phyloP scores from a whole-genome alignment of 805 yeast genomes.

The Ogataea sp. region DNA sequence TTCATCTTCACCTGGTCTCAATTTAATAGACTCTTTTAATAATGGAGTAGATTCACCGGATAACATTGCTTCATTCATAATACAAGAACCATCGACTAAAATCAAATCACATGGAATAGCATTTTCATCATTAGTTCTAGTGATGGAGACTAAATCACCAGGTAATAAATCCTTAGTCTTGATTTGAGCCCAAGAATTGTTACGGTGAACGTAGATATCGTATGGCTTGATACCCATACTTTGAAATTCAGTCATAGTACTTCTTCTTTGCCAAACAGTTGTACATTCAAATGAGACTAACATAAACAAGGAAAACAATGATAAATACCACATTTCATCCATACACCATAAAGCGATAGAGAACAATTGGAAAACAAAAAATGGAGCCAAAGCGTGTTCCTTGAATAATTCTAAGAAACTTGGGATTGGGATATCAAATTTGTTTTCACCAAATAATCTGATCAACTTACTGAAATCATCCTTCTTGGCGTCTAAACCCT shows the following conservation, averaged over 20 bases:
- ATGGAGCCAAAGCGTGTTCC: slow-evolving; percentile 98
- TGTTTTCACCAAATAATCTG: slow-evolving; percentile 74
- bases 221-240: slow-evolving; percentile 97
- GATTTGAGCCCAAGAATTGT: slow-evolving; percentile 57
- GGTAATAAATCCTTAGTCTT: slow-evolving; percentile 77
- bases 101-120: slow-evolving; percentile 93
- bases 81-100: slow-evolving; percentile 82
- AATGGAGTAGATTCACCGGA: slow-evolving; percentile 98
- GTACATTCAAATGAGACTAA: slow-evolving; percentile 88
- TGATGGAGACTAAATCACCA: slow-evolving; percentile 81
- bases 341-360: slow-evolving; percentile 93
- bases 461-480: slow-evolving; percentile 26
- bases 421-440: slow-evolving; percentile 93
- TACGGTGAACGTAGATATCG: slow-evolving; percentile 63
- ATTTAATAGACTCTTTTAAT: slow-evolving; percentile 81
- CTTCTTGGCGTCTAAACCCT: slow-evolving; percentile 20
- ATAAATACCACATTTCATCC: slow-evolving; percentile 96
- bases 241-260: slow-evolving; percentile 91
- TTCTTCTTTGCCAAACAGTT: slow-evolving; percentile 90
- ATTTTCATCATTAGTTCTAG: slow-evolving; percentile 83
- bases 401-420: slow-evolving; percentile 83
- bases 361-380: slow-evolving; percentile 92
- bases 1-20: slow-evolving; percentile 65
- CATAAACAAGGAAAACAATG: slow-evolving; percentile 87
- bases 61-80: slow-evolving; percentile 97